Conservation (phyloP, 2,329 filamentous ascomycete species). For the Microdochium nivale region DNA sequence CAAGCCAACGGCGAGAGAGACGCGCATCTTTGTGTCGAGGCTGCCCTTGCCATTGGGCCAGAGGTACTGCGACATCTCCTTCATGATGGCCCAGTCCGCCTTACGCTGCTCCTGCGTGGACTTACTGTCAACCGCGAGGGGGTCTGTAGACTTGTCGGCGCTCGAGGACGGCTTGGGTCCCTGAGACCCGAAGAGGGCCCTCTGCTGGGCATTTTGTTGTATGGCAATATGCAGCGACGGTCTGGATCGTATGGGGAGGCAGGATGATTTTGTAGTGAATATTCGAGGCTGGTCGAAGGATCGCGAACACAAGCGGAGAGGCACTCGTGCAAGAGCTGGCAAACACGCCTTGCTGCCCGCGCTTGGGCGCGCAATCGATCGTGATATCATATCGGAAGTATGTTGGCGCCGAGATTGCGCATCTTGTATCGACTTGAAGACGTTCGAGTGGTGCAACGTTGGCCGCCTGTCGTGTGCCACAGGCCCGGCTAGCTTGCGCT, state of each 20-base stretch:
- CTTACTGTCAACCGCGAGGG: conserved; percentile 56
- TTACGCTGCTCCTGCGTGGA: conserved; percentile 83
- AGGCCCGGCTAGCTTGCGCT: neutral
- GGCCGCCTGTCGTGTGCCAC: neutral
- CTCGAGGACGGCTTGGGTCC: neutral
- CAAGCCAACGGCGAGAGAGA: conserved; percentile 74
- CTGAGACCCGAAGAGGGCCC: neutral
- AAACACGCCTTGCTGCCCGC: neutral
- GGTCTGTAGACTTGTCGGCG: conserved; percentile 27
- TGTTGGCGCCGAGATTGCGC: neutral
- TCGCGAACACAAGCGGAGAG: neutral
- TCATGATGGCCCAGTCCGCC: conserved; percentile 97
- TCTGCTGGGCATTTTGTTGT: neutral
- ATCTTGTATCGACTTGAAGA: neutral
- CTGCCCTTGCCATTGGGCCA: conserved; percentile 93
- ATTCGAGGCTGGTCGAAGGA: neutral
- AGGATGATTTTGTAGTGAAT: neutral
- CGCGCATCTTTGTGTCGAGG: conserved; percentile 72
- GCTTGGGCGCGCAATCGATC: neutral
- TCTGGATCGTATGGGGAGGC: neutral
- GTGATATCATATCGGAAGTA: neutral
- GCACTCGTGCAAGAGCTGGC: neutral
- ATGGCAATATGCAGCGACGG: neutral
- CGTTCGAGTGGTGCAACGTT: neutral
- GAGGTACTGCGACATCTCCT: conserved; percentile 90